Base-by-base conservation (phyloP, 768 basidiomycete species). In the Myochromella boudieri region DNA sequence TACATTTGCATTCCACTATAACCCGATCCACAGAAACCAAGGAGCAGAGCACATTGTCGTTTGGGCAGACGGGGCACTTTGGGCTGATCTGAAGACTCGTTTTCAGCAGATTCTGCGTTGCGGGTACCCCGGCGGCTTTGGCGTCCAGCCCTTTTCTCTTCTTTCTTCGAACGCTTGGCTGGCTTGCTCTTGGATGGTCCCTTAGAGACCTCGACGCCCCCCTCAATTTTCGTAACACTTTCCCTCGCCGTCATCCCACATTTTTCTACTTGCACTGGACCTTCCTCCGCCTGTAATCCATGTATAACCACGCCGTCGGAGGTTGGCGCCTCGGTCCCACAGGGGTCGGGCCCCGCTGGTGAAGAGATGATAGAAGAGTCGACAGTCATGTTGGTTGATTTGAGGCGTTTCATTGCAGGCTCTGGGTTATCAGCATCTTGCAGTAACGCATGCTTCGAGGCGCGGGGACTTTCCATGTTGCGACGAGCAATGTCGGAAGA, bases 1-100 rank as follows among this genome's bases (percentile, higher is more conserved):
- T 61, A 97, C 95, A 94, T 87, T 70, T 98, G 95, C 91, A 97
- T 97, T 18, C 95, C 95, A 58, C 80, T 86, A 63, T 85, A 97
- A 1, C 90, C 92, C 0, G 90, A 84, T 5, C 95, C 95, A 66
- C 91, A 92, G 58, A 93, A 97, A 2, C 95, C 94, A 21, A 97
- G 72, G 42, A 97, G 68, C 37, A 97, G 64, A 0, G 91, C 94
- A 31, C 85, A 85, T 69, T 85, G 85, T 58, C 85, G 78, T 68
- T 97, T 97, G 11, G 94, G 92, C 20, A 86, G 68, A 26, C 88
- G 76, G 18, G 73, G 74, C 2, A 71, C 71, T 60, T 82, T 83
- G 3, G 69, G 66, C 27, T 60, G 61, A 48, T 53, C 49, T n/a
- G 46, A 43, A 28, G 49, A 20, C 37, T 48, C 38, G 22, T 56